Percentiles rank a stretch among this genome's conserved stretches.
Evolutionary conservation across 1,284 basidiomycete species (phyloP).

Genomic region (Moesziomyces parantarcticus): DNA sequence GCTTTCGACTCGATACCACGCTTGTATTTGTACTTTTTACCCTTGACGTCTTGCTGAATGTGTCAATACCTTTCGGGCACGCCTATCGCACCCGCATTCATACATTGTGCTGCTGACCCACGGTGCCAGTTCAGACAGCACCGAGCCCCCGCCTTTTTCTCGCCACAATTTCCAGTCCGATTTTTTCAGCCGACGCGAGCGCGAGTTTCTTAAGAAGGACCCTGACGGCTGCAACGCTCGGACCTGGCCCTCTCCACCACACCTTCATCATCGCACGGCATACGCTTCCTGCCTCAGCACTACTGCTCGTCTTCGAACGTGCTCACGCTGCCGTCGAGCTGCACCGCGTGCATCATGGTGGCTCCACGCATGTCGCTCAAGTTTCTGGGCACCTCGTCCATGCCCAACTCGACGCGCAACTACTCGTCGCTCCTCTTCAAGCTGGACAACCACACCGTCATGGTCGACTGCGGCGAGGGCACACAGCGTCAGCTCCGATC

Average conservation of each 20-base stretch:
- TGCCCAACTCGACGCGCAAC: slow-evolving; percentile 60
- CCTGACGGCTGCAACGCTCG: too few relatives aligned
- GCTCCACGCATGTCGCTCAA: slow-evolving; percentile 53
- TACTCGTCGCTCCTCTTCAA: slow-evolving; percentile 64
- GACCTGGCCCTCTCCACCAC: too few relatives aligned
- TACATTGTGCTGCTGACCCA: too few relatives aligned
- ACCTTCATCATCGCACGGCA: slow-evolving; percentile 1
- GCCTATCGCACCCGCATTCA: too few relatives aligned
- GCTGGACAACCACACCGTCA: slow-evolving; percentile 55
- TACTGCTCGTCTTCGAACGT: background rate
- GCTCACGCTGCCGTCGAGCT: too few relatives aligned
- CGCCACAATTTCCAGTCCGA: slow-evolving; percentile 5
- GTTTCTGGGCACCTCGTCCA: slow-evolving; percentile 65
- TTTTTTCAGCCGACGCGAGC: background rate
- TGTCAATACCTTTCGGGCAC: too few relatives aligned
- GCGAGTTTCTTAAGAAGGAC: too few relatives aligned
- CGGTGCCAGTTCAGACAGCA: too few relatives aligned
- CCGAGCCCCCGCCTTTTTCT: background rate
- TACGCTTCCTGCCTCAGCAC: slow-evolving; percentile 6
- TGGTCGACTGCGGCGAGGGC: slow-evolving; percentile 66
- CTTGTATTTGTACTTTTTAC: slow-evolving; percentile 28
- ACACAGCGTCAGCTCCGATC: slow-evolving; percentile 62
- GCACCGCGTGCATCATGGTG: slow-evolving; percentile 21
- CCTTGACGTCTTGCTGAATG: too few relatives aligned
- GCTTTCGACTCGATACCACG: slow-evolving; percentile 21